Evolutionary conservation across 1,284 basidiomycete genomes (phyloP).

Genomic region (Coniferiporia weirii): DNA sequence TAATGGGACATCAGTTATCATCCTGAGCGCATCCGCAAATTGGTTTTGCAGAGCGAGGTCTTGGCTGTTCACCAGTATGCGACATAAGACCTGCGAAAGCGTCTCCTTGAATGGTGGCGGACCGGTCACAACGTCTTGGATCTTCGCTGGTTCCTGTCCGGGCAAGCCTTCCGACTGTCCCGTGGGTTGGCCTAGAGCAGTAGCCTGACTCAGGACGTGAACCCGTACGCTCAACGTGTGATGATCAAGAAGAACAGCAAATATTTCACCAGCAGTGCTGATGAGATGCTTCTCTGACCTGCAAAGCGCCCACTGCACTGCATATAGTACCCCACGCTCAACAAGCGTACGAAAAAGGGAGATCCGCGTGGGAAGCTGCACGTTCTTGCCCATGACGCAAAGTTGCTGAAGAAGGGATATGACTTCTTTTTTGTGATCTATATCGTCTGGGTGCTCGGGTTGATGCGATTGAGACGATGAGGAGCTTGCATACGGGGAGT

Average conservation of each 20-base stretch:
- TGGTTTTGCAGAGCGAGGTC: constrained; percentile 90
- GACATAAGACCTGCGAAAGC: constrained; percentile 70
- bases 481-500: neutral
- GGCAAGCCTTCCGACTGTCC: constrained; percentile 46
- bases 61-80: constrained; percentile 69
- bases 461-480: constrained; percentile 3
- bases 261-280: constrained; percentile 82
- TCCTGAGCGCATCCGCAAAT: constrained; percentile 84
- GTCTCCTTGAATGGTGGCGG: constrained; percentile 42
- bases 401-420: constrained; percentile 89
- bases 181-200: constrained; percentile 40
- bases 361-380: constrained; percentile 85
- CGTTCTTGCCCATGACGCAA: constrained; percentile 93
- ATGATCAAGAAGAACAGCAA: constrained; percentile 87
- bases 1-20: constrained; percentile 73
- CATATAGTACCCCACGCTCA: constrained; percentile 84
- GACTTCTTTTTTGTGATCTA: constrained; percentile 57
- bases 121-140: constrained; percentile 8
- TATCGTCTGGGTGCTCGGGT: neutral
- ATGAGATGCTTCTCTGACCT: constrained; percentile 41
- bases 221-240: constrained; percentile 83
- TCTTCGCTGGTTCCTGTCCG: constrained; percentile 48
- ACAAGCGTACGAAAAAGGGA: constrained; percentile 86
- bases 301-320: constrained; percentile 86
- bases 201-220: constrained; percentile 79